Evolutionary conservation across 192 early-diverging fungal species (phyloP).

Genomic region (Coemansia sp.): DNA sequence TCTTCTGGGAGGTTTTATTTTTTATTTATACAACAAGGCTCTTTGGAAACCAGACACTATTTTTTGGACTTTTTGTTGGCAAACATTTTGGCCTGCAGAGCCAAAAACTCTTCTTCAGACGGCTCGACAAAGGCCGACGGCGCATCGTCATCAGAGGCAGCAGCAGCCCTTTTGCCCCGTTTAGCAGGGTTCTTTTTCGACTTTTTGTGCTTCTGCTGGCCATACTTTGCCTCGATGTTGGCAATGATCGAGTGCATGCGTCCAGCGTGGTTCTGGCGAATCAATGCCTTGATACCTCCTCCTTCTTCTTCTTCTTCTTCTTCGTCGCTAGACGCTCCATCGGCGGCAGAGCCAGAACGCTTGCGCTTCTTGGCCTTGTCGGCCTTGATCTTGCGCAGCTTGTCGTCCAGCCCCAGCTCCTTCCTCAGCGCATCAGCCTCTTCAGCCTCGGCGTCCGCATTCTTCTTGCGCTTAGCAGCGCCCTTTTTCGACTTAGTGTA

Average conservation of each 20-base stretch:
- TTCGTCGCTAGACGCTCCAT: no score
- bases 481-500: slow-evolving; percentile 57
- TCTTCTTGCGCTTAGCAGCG: slow-evolving; percentile 48
- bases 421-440: slow-evolving; percentile 58
- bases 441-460: slow-evolving; percentile 59
- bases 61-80: slow-evolving; percentile 30
- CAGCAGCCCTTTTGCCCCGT: slow-evolving; percentile 3
- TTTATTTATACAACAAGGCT: neutral
- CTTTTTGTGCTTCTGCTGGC: slow-evolving; percentile 5
- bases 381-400: slow-evolving; percentile 47
- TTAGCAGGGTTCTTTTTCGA: slow-evolving; percentile 14
- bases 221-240: slow-evolving; percentile 56
- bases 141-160: slow-evolving; percentile 2
- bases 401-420: slow-evolving; percentile 59
- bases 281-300: slow-evolving; percentile 53
- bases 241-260: slow-evolving; percentile 57
- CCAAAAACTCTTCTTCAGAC: slow-evolving; percentile 63
- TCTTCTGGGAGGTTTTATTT: neutral
- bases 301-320: slow-evolving; percentile 23
- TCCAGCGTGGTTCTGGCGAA: slow-evolving; percentile 49
- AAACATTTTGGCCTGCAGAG: slow-evolving; percentile 57
- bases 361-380: slow-evolving; percentile 41
- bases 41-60: neutral
- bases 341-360: neutral
- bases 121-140: slow-evolving; percentile 30